Evolutionary conservation across 2,329 filamentous ascomycete species (phyloP).

Genomic region (Akanthomyces lecanii): DNA sequence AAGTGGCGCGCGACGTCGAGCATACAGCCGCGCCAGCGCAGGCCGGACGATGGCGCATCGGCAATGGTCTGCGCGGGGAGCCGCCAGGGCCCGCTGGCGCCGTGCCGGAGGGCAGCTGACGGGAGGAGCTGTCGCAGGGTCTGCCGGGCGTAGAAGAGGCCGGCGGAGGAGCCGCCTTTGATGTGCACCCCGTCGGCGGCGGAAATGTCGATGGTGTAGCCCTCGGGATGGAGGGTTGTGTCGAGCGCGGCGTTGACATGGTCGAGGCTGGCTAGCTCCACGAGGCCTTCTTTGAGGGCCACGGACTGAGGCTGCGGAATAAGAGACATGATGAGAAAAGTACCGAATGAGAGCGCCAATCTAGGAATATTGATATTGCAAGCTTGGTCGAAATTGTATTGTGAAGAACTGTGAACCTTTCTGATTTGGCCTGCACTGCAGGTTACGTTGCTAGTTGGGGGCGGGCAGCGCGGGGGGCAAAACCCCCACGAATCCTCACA

Average conservation of each 20-base stretch:
- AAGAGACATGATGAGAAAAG: constrained; percentile 27
- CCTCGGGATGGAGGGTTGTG: constrained; percentile 1
- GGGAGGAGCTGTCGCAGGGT: constrained; percentile 20
- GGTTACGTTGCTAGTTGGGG: neutral
- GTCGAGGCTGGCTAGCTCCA: constrained; percentile 24
- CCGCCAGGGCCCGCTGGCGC: constrained; percentile 16
- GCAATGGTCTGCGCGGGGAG: constrained; percentile 16
- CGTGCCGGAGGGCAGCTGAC: constrained; percentile 7
- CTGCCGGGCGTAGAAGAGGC: constrained; percentile 19
- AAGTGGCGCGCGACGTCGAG: constrained; percentile 23
- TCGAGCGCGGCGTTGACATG: neutral
- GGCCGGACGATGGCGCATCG: constrained; percentile 18
- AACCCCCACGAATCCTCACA: neutral
- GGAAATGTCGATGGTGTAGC: constrained; percentile 6
- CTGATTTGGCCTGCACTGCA: neutral
- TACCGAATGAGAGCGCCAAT: neutral
- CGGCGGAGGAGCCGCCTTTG: constrained; percentile 1
- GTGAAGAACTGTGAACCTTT: neutral
- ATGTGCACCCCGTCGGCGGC: neutral
- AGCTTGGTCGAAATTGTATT: neutral
- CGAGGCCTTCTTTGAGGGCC: constrained; percentile 22
- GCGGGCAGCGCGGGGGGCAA: neutral
- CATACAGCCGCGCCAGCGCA: constrained; percentile 22
- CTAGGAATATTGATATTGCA: neutral
- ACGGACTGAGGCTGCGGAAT: constrained; percentile 7